A percentile compares a stretch with the other conserved stretches of the same genome.
These are phyloP conservation scores for Trichosanthes truncata DNA, from an alignment of 306 rosid species.

Conservation along the genomic window DNA sequence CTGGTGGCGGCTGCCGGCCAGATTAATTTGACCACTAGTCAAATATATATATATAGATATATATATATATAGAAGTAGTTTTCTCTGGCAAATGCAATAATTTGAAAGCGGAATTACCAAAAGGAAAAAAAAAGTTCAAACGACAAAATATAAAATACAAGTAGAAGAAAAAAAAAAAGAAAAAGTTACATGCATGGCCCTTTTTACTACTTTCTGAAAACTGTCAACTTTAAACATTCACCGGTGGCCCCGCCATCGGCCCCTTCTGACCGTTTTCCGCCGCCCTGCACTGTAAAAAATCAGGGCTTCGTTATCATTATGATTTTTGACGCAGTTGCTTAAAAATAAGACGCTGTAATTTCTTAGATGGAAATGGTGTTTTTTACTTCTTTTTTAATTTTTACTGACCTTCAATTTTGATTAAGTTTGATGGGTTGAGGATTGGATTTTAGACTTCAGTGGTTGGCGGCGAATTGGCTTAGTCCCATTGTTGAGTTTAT, in stretches of 20 bases:
- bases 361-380: background rate
- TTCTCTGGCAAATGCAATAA: background rate
- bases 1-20: slow-evolving; percentile 1
- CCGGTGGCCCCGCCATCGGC: background rate
- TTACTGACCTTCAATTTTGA: background rate
- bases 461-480: slow-evolving; percentile 56
- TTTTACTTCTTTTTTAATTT: background rate
- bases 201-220: background rate
- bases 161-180: background rate
- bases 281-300: background rate
- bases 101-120: slow-evolving; percentile 7
- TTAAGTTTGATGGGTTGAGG: background rate
- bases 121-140: background rate
- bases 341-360: background rate
- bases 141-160: slow-evolving; percentile 12
- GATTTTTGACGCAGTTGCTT: background rate
- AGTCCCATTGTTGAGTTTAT: slow-evolving; percentile 46
- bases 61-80: background rate
- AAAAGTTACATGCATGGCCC: background rate
- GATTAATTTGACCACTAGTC: background rate
- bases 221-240: background rate
- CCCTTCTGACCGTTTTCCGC: background rate
- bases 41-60: background rate
- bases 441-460: slow-evolving; percentile 9
- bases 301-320: background rate